Base-by-base conservation (phyloP, 129 eudicot genomes). In the Escallonia herrerae region DNA sequence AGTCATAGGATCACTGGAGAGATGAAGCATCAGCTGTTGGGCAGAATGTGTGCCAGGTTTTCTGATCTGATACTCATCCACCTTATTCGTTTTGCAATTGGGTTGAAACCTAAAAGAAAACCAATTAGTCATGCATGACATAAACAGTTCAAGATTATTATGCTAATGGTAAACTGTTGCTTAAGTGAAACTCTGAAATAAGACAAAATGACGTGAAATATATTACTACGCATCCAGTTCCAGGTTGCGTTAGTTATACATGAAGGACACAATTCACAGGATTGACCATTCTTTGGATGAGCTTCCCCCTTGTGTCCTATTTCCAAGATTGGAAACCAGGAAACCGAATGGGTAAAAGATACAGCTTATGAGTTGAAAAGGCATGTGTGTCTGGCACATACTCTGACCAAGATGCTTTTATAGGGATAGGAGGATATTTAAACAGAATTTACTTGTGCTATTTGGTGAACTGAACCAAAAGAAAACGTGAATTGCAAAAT, bases 31-130 rank as follows among this genome's bases (percentile, higher is more conserved):
- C 66, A 93, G 77, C 22, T 77, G 69, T 55, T 83, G 81, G 58
- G 79, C 51, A 43, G 82, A 66, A 81, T 70, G 88, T 2, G 65
- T 9, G 37, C 15, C 74, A 4, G 78, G 69, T 48, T 79, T 85
- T 71, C 65, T 75, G 33, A 68, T 58, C 12, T 81, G 66, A 33
- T 49, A 60, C 71, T 83, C 82, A 51, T 93, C 95, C 11, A 69
- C 80, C 80, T 84, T 89, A 6, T 69, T 89, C 87, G 78, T 93
- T 74, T 80, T 93, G 79, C 64, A 4, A 74, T 93, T 93, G 38
- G 89, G 84, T 68, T 86, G 86, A 71, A 44, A 75, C 86, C 97
- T 91, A 77, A 49, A 78, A 80, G 68, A 74, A 7, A 63, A 63
- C 7, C 43, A 67, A 70, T 78, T 40, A 72, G 62, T 53, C 40